Evolutionary conservation across 345 rosid genomes (phyloP).

Genomic region (Tarenaya hassleriana): DNA sequence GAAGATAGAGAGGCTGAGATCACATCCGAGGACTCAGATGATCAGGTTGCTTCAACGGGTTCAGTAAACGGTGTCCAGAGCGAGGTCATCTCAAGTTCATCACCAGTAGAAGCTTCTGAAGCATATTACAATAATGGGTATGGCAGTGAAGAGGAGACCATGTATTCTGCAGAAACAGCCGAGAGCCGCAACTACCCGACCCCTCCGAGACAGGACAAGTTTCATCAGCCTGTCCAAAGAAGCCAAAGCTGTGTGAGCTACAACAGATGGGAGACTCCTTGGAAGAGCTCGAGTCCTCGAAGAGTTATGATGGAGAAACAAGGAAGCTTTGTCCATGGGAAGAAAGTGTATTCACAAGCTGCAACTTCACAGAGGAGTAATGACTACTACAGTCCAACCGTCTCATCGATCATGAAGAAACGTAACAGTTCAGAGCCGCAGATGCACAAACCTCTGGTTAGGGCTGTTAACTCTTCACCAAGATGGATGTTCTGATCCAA

Average conservation of each 20-base stretch:
- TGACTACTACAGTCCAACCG: conserved; percentile 86
- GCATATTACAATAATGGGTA: conserved; percentile 25
- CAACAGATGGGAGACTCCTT: conserved; percentile 65
- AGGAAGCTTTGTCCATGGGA: conserved; percentile 72
- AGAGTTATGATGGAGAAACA: conserved; percentile 60
- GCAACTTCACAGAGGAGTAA: conserved; percentile 86
- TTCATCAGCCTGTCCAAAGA: conserved; percentile 63
- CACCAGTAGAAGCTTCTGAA: conserved; percentile 25
- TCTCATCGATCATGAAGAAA: conserved; percentile 89
- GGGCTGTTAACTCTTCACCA: conserved; percentile 57
- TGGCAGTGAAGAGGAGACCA: conserved; percentile 74
- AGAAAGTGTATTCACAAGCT: conserved; percentile 63
- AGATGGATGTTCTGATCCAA: conserved; percentile 69
- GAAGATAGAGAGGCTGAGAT: conserved; percentile 13
- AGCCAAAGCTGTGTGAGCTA: conserved; percentile 87
- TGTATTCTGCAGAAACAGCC: conserved; percentile 98
- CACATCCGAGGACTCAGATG: conserved; percentile 29
- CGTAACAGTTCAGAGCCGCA: conserved; percentile 47
- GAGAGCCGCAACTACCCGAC: conserved; percentile 85
- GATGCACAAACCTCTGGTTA: conserved; percentile 25
- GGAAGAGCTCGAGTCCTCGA: conserved; percentile 40
- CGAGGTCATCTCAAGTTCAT: conserved; percentile 38
- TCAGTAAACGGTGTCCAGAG: conserved; percentile 62
- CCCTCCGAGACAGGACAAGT: conserved; percentile 59
- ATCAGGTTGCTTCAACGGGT: conserved; percentile 55